phyloP scores from a whole-genome alignment of 129 eudicot genomes.

The Dittrichia graveolens region DNA sequence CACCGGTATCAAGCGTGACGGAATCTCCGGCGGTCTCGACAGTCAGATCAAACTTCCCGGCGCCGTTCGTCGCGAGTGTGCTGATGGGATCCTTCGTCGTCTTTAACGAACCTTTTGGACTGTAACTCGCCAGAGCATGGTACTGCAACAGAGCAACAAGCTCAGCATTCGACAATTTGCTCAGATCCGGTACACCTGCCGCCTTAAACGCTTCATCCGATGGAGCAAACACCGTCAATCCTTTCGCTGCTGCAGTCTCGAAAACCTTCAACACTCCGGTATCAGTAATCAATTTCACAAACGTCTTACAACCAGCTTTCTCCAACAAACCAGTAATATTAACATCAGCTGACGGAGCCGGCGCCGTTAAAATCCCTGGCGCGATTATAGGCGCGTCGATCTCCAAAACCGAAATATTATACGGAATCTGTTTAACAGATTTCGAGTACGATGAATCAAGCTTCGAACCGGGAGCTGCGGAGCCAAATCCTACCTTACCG shows the following conservation, averaged over 20 bases:
- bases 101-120: slow-evolving; percentile 71
- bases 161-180: slow-evolving; percentile 58
- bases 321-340: slow-evolving; percentile 59
- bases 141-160: slow-evolving; percentile 66
- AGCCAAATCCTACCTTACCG: slow-evolving; percentile 86
- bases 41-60: slow-evolving; percentile 61
- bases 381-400: slow-evolving; percentile 49
- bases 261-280: slow-evolving; percentile 68
- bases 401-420: slow-evolving; percentile 40
- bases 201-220: slow-evolving; percentile 86
- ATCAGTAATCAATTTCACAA: slow-evolving; percentile 43
- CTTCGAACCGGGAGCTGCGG: slow-evolving; percentile 59
- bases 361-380: slow-evolving; percentile 54
- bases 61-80: slow-evolving; percentile 78
- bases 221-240: slow-evolving; percentile 82
- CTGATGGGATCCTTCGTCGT: slow-evolving; percentile 48
- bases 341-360: slow-evolving; percentile 55
- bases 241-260: slow-evolving; percentile 50
- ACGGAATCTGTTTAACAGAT: slow-evolving; percentile 60
- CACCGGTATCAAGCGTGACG: slow-evolving; percentile 65
- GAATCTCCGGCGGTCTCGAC: slow-evolving; percentile 68
- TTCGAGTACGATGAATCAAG: slow-evolving; percentile 69
- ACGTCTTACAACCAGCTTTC: slow-evolving; percentile 53
- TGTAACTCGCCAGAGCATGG: slow-evolving; percentile 67
- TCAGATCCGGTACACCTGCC: slow-evolving; percentile 63